Evolutionary conservation across 1,284 basidiomycete genomes (phyloP).

Genomic region (Puccinia horiana): DNA sequence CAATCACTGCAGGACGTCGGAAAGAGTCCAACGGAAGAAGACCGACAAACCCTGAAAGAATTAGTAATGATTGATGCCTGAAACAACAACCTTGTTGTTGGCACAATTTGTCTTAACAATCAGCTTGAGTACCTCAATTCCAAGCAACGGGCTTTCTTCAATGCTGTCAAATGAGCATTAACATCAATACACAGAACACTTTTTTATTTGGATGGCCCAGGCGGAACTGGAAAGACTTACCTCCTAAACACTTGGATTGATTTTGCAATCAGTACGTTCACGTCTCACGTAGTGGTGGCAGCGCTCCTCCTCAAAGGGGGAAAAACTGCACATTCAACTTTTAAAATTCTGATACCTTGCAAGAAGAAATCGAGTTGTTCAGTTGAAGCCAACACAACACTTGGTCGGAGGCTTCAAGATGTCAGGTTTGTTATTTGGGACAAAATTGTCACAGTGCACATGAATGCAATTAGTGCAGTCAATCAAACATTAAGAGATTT

Average conservation of each 20-base stretch:
- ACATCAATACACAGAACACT: not conserved
- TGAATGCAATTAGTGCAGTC: not conserved
- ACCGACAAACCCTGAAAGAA: too few relatives aligned
- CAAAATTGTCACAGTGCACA: not conserved
- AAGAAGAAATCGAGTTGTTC: too few relatives aligned
- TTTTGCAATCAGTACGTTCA: conserved; percentile 54
- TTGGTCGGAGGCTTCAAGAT: too few relatives aligned
- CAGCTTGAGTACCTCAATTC: too few relatives aligned
- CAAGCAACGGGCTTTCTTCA: conserved; percentile 58
- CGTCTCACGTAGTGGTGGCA: conserved; percentile 60
- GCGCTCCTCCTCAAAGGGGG: conserved; percentile 61
- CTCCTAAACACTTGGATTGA: conserved; percentile 61
- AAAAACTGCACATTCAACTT: not conserved
- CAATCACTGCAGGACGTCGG: too few relatives aligned
- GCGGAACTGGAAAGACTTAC: conserved; percentile 64
- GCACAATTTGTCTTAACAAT: too few relatives aligned
- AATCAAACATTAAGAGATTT: not conserved
- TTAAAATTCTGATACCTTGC: conserved; percentile 16
- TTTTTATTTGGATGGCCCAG: conserved; percentile 60
- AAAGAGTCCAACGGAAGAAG: too few relatives aligned
- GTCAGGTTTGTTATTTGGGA: too few relatives aligned
- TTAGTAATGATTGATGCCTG: too few relatives aligned
- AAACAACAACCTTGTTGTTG: too few relatives aligned
- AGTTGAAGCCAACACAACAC: conserved; percentile 51
- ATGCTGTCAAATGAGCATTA: not conserved